A percentile compares a stretch with the other conserved stretches of the same genome.
Conservation (phyloP, 2,329 filamentous ascomycete genomes). For the Paecilomyces formosus region DNA sequence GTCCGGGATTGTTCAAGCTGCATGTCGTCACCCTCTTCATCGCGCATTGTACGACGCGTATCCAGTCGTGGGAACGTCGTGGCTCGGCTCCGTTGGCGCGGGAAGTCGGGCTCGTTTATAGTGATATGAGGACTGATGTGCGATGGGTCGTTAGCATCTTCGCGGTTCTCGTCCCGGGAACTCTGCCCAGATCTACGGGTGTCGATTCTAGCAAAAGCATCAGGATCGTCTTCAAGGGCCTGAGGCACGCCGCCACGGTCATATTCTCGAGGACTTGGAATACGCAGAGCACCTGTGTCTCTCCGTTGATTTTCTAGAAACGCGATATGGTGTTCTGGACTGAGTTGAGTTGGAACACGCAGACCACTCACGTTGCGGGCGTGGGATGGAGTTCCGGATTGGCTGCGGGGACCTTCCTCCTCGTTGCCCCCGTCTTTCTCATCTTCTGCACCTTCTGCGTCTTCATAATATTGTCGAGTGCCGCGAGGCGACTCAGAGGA, state of each 20-base stretch:
- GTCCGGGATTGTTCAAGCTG: conserved; percentile 17
- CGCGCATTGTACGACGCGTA: conserved; percentile 26
- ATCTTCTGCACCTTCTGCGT: conserved; percentile 11
- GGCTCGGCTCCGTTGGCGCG: conserved; percentile 23
- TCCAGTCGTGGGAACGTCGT: conserved; percentile 28
- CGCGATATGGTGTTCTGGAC: conserved; percentile 73
- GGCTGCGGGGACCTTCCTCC: conserved; percentile 3
- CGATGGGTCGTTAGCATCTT: conserved; percentile 16
- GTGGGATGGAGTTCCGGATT: conserved; percentile 15
- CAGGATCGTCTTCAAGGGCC: conserved; percentile 44
- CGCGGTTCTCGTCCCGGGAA: conserved; percentile 11
- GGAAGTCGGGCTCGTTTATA: conserved; percentile 32
- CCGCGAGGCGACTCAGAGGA: conserved; percentile 13
- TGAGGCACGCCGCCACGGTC: conserved; percentile 72
- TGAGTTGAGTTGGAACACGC: conserved; percentile 45
- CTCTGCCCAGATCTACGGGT: conserved; percentile 16
- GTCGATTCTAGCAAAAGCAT: conserved; percentile 16
- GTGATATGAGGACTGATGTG: conserved; percentile 36
- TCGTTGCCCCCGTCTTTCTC: conserved; percentile 10
- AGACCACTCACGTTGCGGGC: conserved; percentile 49
- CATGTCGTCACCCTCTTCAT: conserved; percentile 19
- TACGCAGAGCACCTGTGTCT: conserved; percentile 69
- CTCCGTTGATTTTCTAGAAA: conserved; percentile 79
- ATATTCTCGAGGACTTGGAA: conserved; percentile 85
- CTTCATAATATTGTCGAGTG: conserved; percentile 13